A percentile compares a stretch with the other conserved stretches of the same genome.
These are phyloP conservation scores for Phaffomyces thermotolerans DNA, from an alignment of 805 yeast genomes.

Conservation along the genomic window DNA sequence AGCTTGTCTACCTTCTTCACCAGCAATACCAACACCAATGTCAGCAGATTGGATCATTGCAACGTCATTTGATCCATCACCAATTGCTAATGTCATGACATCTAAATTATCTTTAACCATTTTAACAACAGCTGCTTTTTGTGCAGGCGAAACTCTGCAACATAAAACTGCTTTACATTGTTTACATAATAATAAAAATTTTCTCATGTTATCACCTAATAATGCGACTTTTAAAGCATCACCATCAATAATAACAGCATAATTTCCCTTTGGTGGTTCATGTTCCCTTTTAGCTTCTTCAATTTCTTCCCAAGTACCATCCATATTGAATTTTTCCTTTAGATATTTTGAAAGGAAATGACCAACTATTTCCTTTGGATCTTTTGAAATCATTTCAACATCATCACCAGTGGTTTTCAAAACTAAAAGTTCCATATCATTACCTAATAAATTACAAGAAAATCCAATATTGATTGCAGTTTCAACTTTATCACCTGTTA, in stretches of 20 bases:
- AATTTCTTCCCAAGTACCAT: conserved; percentile 53
- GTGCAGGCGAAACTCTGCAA: conserved; percentile 85
- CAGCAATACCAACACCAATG: conserved; percentile 85
- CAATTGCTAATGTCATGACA: conserved; percentile 83
- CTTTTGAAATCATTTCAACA: conserved; percentile 35
- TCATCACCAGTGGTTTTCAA: conserved; percentile 54
- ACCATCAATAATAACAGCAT: conserved; percentile 74
- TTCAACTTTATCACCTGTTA: conserved; percentile 86
- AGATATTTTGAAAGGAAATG: conserved; percentile 37
- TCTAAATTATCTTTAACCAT: conserved; percentile 66
- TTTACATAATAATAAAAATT: conserved; percentile 65
- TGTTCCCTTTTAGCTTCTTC: conserved; percentile 48
- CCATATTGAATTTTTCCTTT: conserved; percentile 47
- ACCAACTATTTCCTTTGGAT: conserved; percentile 27
- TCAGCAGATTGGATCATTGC: conserved; percentile 89
- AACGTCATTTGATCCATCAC: conserved; percentile 86
- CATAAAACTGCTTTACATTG: conserved; percentile 78
- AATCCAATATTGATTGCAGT: conserved; percentile 85
- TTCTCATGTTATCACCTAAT: conserved; percentile 38
- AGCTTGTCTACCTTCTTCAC: conserved; percentile 88
- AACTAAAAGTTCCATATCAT: conserved; percentile 68
- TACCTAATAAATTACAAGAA: conserved; percentile 70
- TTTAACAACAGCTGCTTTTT: conserved; percentile 77
- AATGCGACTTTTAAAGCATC: conserved; percentile 59
- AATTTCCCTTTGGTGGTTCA: conserved; percentile 58